These are phyloP conservation scores for Arabidopsis arenosa DNA, from an alignment of 345 rosid genomes.

Conservation along the genomic window DNA sequence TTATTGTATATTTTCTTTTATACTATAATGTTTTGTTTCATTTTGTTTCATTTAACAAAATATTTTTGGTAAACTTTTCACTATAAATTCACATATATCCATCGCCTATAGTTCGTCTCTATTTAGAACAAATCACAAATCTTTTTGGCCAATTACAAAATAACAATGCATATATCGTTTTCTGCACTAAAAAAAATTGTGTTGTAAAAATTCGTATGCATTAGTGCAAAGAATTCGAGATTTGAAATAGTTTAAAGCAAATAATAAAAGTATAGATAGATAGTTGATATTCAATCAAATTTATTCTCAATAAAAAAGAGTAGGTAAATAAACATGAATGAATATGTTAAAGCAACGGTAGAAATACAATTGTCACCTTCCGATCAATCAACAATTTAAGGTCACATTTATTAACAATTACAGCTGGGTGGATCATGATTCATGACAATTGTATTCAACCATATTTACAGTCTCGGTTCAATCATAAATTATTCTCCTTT, in stretches of 20 bases:
- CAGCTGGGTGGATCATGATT: background rate
- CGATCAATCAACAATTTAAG: background rate
- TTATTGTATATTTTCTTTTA: no score
- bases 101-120: background rate
- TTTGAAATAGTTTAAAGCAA: background rate
- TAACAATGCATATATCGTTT: background rate
- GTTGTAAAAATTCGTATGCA: background rate
- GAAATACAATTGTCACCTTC: background rate
- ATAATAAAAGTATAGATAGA: background rate
- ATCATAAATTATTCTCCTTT: background rate
- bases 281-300: no score
- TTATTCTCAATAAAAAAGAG: background rate
- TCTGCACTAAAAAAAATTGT: background rate
- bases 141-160: background rate
- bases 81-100: no score
- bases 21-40: no score
- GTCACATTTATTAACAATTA: slow-evolving; percentile 7
- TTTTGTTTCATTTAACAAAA: no score
- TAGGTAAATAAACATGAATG: background rate
- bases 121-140: background rate
- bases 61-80: no score
- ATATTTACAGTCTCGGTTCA: background rate
- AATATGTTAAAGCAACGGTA: background rate
- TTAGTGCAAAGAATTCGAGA: background rate
- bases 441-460: slow-evolving; percentile 1